A percentile compares a stretch with the other conserved stretches of the same genome.
phyloP scores from a whole-genome alignment of 495 filamentous ascomycete species.

The Rhypophila decipiens region DNA sequence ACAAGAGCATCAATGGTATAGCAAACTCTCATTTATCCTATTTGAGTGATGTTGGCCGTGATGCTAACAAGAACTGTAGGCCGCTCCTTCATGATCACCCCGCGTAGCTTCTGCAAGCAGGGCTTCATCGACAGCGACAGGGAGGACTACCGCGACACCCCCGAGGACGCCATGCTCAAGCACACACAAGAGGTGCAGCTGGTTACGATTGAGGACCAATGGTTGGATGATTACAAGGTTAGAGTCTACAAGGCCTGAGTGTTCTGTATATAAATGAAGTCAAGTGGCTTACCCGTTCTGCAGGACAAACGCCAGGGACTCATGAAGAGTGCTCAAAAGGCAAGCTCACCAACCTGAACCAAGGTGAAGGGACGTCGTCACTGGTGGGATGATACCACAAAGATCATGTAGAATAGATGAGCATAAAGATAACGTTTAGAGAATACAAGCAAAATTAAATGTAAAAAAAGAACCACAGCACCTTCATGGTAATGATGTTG shows the following conservation, averaged over 20 bases:
- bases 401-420: no score
- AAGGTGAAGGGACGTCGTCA: no score
- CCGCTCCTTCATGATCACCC: conserved; percentile 12
- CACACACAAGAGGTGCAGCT: conserved; percentile 6
- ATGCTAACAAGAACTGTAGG: no score
- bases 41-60: no score
- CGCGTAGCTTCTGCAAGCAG: conserved; percentile 8
- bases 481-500: no score
- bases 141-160: conserved; percentile 10
- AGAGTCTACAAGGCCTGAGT: conserved; percentile 10
- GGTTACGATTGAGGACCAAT: conserved; percentile 14
- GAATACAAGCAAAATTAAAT: no score
- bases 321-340: not conserved
- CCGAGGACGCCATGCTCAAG: conserved; percentile 10
- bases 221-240: conserved; percentile 17
- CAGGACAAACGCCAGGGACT: not conserved
- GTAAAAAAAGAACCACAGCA: no score
- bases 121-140: conserved; percentile 13
- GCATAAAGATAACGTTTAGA: no score
- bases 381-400: no score
- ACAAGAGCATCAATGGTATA: conserved; percentile 29
- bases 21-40: no score
- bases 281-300: not conserved
- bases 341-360: no score
- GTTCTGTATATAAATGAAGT: not conserved